These are phyloP conservation scores for Cryptomeria japonica DNA, from an alignment of 75 land plant species.

Conservation along the genomic window DNA sequence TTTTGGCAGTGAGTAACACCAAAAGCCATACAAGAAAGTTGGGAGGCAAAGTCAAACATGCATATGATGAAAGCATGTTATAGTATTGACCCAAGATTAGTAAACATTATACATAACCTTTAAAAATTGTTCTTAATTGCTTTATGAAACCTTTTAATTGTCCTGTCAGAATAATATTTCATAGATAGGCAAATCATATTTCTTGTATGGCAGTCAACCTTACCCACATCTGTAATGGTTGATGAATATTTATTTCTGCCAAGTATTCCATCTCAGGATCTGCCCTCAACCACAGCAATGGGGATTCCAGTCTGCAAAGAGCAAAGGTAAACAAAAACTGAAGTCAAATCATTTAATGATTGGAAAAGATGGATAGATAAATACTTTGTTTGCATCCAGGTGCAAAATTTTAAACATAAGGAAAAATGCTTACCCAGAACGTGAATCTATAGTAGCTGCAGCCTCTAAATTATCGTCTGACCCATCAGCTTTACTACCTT, in stretches of 20 bases:
- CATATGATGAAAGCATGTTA: neutral
- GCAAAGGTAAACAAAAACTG: neutral
- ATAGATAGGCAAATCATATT: neutral
- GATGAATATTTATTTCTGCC: slow-evolving; percentile 82
- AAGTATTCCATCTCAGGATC: slow-evolving; percentile 98
- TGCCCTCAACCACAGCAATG: slow-evolving; percentile 89
- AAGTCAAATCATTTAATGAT: neutral
- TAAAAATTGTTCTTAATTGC: neutral
- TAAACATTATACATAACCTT: neutral
- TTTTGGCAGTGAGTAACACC: neutral
- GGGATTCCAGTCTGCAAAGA: slow-evolving; percentile 79
- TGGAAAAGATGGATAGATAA: neutral
- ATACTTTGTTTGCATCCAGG: neutral
- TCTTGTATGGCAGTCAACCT: slow-evolving; percentile 20
- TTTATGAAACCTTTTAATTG: neutral
- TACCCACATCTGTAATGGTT: slow-evolving; percentile 99
- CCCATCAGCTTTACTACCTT: slow-evolving; percentile 78
- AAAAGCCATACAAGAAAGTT: neutral
- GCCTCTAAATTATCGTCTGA: slow-evolving; percentile 84
- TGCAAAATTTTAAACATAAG: neutral
- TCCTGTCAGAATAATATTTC: neutral
- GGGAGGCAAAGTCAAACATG: neutral
- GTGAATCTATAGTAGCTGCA: slow-evolving; percentile 42
- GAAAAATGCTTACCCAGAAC: slow-evolving; percentile 33
- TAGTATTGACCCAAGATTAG: neutral